Conservation (phyloP, 1,139 yeast genomes). For the Nakaseomyces sp. region DNA sequence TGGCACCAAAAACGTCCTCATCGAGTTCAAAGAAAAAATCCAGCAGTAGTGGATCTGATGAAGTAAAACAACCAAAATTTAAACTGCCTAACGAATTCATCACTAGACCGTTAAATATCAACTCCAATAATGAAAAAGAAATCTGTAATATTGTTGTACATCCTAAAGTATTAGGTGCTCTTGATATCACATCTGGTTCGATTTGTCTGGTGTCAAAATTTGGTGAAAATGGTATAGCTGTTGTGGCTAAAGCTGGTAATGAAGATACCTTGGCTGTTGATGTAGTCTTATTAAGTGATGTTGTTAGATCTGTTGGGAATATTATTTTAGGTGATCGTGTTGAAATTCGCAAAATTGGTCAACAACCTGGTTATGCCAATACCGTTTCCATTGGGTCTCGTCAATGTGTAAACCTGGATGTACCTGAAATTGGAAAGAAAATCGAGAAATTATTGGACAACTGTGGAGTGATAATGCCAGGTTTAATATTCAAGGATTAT, state of each 20-base stretch:
- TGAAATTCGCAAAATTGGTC: constrained; percentile 37
- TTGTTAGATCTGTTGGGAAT: constrained; percentile 46
- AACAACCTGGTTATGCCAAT: constrained; percentile 46
- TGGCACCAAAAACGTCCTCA: constrained; percentile 27
- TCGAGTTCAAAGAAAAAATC: constrained; percentile 27
- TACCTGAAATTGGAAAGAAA: constrained; percentile 19
- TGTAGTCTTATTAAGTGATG: constrained; percentile 44
- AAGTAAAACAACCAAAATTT: constrained; percentile 29
- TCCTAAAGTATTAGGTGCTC: constrained; percentile 43
- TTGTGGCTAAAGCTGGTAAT: constrained; percentile 35
- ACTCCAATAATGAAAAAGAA: constrained; percentile 30
- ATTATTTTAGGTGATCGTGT: constrained; percentile 68
- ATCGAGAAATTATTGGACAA: constrained; percentile 39
- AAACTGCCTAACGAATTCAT: constrained; percentile 40
- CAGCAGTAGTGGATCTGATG: constrained; percentile 13
- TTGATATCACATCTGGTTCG: constrained; percentile 48
- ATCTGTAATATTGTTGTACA: constrained; percentile 42
- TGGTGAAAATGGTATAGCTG: constrained; percentile 44
- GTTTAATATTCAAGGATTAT: constrained; percentile 33
- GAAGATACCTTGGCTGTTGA: constrained; percentile 37
- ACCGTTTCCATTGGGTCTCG: constrained; percentile 29
- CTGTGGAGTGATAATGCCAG: constrained; percentile 50
- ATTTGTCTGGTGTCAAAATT: constrained; percentile 44
- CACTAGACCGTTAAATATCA: constrained; percentile 44
- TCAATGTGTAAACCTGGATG: constrained; percentile 20